Evolutionary conservation across 2,329 filamentous ascomycete genomes (phyloP).

Genomic region (Xylaria sp.): DNA sequence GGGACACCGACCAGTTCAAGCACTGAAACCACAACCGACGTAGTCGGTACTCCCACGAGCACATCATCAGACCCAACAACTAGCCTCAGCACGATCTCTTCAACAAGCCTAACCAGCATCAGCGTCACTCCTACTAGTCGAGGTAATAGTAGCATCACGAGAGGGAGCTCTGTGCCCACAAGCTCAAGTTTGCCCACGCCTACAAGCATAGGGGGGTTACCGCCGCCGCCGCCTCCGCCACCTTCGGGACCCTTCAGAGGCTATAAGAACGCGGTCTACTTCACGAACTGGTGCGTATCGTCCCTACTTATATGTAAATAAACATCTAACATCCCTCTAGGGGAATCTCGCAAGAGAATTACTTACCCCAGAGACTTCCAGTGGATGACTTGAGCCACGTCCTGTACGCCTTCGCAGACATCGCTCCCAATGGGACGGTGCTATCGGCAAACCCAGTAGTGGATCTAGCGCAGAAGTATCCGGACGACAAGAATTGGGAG

Average conservation of each 20-base stretch:
- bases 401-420: slow-evolving; percentile 68
- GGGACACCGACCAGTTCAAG: slow-evolving; percentile 30
- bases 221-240: slow-evolving; percentile 34
- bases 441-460: slow-evolving; percentile 70
- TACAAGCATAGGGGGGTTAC: slow-evolving; percentile 34
- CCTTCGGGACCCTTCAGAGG: slow-evolving; percentile 43
- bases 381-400: slow-evolving; percentile 78
- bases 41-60: slow-evolving; percentile 14
- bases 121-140: slow-evolving; percentile 27
- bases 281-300: slow-evolving; percentile 63
- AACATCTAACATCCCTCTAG: slow-evolving; percentile 42
- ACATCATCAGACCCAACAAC: slow-evolving; percentile 24
- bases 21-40: slow-evolving; percentile 19
- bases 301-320: neutral
- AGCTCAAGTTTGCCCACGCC: slow-evolving; percentile 37
- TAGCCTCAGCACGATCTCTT: slow-evolving; percentile 25
- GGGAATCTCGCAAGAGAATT: slow-evolving; percentile 61
- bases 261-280: slow-evolving; percentile 61
- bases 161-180: slow-evolving; percentile 29
- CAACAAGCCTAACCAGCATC: slow-evolving; percentile 23
- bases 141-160: slow-evolving; percentile 27
- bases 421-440: slow-evolving; percentile 59
- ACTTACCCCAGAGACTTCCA: slow-evolving; percentile 74
- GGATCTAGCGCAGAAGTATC: slow-evolving; percentile 75
- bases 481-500: slow-evolving; percentile 67